phyloP scores from a whole-genome alignment of 1,139 yeast species.

The Pneumocystis sp. region DNA sequence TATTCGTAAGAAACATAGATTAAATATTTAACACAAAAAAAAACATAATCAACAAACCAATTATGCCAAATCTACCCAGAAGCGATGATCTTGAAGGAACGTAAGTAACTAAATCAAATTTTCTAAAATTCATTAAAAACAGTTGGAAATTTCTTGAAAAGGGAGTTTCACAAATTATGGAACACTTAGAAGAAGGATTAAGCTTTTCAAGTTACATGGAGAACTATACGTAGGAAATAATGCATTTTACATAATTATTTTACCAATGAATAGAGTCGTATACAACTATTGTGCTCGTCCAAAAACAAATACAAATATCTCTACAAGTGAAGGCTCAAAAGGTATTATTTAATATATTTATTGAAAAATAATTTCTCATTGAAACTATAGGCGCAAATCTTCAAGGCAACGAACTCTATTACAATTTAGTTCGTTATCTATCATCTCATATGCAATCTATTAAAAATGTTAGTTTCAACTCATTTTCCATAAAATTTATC shows the following conservation, averaged over 20 bases:
- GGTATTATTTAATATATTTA: conserved; percentile 14
- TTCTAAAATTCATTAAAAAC: background rate
- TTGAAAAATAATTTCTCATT: conserved; percentile 20
- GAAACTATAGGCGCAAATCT: conserved; percentile 25
- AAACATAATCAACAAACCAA: background rate
- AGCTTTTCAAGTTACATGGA: conserved; percentile 24
- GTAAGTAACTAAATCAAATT: background rate
- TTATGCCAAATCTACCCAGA: background rate
- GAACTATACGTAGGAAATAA: conserved; percentile 24
- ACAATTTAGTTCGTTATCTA: conserved; percentile 52
- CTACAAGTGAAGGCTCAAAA: conserved; percentile 22
- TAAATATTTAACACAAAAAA: background rate
- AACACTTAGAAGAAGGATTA: conserved; percentile 11
- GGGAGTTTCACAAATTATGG: conserved; percentile 13
- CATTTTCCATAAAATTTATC: conserved; percentile 2
- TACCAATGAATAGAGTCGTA: conserved; percentile 42
- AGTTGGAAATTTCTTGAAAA: conserved; percentile 14
- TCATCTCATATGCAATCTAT: conserved; percentile 37
- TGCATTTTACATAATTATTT: background rate
- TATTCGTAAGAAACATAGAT: background rate
- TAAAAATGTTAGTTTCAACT: background rate
- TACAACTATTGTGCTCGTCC: conserved; percentile 78
- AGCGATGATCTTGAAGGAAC: conserved; percentile 2
- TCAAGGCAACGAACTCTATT: conserved; percentile 82
- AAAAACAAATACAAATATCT: conserved; percentile 45